Base-by-base conservation (phyloP, 192 early-diverging fungal genomes). In the Umbelopsis isabellina region DNA sequence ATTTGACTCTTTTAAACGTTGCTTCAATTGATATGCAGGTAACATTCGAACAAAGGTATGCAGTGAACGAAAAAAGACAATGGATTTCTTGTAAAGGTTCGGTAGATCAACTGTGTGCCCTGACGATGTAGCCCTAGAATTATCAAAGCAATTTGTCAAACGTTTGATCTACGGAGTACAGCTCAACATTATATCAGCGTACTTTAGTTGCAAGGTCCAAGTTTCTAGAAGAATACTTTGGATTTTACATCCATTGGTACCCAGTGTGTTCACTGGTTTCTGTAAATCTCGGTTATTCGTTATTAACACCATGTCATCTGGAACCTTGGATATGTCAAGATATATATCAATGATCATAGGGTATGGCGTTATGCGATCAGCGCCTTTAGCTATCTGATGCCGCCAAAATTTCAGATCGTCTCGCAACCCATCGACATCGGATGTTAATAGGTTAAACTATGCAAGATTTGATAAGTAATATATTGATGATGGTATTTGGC, bases 61-160 rank as follows among this genome's bases (percentile, higher is more conserved):
- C 9, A 97, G 80, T 20, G 92, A 91, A 33, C 96, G 86, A 76
- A 97, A 97, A 68, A 97, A 94, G 33, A 91, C 86, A 52, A 94
- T 92, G 16, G 91, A 91, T 71, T 93, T 90, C 79, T 96, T 97
- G 85, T 97, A 97, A 27, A 95, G 87, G 67, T 89, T 84, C 1
- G 93, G 92, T 16, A 94, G 79, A 27, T 97, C 94, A 18, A 88
- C 86, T 11, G 83, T 77, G 15, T 86, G 82, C 23, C 86, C 72
- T 44, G 86, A 82, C 25, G 81, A 65, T 8, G 78, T 81, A 53
- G 76, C 72, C 23, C 86, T 86, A 69, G 47, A 58, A 67, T 70
- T 37, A 72, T 41, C 41, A 65, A 35, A 70, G 22, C 20, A 64
- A 13, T 46, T 68, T 47, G 13, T 4, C 15, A 52, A 22, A 61